phyloP scores from a whole-genome alignment of 352 stramenopile genomes.

The Phytopythium aichiense region DNA sequence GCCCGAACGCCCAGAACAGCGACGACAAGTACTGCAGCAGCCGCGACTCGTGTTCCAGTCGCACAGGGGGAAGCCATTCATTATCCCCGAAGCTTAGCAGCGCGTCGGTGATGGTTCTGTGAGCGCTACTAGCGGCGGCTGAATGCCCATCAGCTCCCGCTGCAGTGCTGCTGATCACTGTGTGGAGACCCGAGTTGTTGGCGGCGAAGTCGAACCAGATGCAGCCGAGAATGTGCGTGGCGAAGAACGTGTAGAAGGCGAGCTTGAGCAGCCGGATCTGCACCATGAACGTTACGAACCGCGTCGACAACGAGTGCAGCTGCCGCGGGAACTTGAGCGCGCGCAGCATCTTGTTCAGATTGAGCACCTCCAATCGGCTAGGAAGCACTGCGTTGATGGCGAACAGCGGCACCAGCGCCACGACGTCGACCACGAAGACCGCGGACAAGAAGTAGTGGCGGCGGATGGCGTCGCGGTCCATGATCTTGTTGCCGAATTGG shows the following conservation, averaged over 20 bases:
- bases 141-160: background rate
- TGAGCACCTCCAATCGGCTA: constrained; percentile 33
- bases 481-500: constrained; percentile 64
- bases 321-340: constrained; percentile 45
- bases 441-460: constrained; percentile 35
- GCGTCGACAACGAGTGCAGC: constrained; percentile 39
- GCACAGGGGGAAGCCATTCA: constrained; percentile 7
- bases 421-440: constrained; percentile 39
- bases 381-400: constrained; percentile 30
- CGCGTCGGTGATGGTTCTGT: background rate
- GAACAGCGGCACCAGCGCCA: constrained; percentile 38
- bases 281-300: constrained; percentile 47
- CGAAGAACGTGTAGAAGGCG: constrained; percentile 53
- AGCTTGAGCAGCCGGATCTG: constrained; percentile 50
- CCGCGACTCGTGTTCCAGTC: constrained; percentile 15
- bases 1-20: constrained; percentile 50
- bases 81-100: constrained; percentile 11
- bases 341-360: constrained; percentile 53
- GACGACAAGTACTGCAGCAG: constrained; percentile 44
- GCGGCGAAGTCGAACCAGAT: constrained; percentile 61
- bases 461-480: constrained; percentile 36
- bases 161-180: constrained; percentile 1
- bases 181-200: constrained; percentile 35
- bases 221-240: constrained; percentile 50
- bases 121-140: background rate